Base-by-base conservation (phyloP, 2,329 filamentous ascomycete species). In the Aureobasidium subglaciale region DNA sequence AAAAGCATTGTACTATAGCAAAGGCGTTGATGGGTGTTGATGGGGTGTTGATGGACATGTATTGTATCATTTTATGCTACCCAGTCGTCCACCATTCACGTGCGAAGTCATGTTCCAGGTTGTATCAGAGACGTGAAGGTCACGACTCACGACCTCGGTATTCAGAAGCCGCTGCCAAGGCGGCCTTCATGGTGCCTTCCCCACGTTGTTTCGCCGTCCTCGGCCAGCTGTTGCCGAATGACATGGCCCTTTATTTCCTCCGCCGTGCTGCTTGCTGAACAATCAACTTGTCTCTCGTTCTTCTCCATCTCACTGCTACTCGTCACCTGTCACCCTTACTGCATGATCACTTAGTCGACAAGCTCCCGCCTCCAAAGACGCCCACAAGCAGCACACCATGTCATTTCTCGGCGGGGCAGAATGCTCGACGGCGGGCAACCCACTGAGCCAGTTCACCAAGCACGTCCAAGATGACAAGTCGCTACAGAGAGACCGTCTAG, bases 381-480 rank as follows among this genome's bases (percentile, higher is more conserved):
- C 29, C 10, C 5, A 27, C 11, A 18, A 5, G 7, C 46, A 50
- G 20, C 46, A 37, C 34, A 38, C 20, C 50, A 97, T 99, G 92
- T 96, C 92, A 55, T 97, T 99, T 72, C 81, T 97, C 66, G 89
- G 90, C 73, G 91, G 92, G 64, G 88, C 92, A 64, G 93, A 97
- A 76, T 99, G 93, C 80, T 97, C 92, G 56, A 95, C 93, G 59
- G 90, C 88, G 62, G 90, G 87, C 67, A 99, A 99, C 73, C 93
- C 95, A 57, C 84, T 99, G 66, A 92, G 89, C 69, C 93, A 97
- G 78, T 95, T 99, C 71, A 90, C 91, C 61, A 99, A 99, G 74
- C 91, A 96, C 72, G 89, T 93, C 56, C 88, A 95, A 68, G 90
- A 95, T 79, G 93, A 99, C 76, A 95, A 91, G 74, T 93, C 88